A percentile compares a stretch with the other conserved stretches of the same genome.
phyloP scores from a whole-genome alignment of 78 protist species.

The Thecamonas trahens region DNA sequence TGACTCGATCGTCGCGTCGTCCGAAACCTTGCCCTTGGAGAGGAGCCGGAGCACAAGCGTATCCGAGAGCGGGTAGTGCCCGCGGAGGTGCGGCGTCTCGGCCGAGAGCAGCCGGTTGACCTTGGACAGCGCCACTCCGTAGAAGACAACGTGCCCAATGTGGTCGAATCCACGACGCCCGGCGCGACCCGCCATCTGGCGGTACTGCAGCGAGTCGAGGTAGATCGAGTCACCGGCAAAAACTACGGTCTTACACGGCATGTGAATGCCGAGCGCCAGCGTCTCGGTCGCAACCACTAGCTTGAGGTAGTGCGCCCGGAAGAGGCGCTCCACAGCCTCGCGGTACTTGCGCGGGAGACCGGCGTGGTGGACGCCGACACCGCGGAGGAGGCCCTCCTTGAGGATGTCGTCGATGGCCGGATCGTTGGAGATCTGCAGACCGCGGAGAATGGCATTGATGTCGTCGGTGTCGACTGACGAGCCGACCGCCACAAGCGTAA shows the following conservation, averaged over 20 bases:
- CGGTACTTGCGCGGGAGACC: slow-evolving; percentile 22
- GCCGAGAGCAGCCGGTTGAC: slow-evolving; percentile 9
- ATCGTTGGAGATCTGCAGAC: too few relatives aligned
- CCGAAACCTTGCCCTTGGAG: too few relatives aligned
- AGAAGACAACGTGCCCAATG: slow-evolving; percentile 60
- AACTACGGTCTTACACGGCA: slow-evolving; percentile 72
- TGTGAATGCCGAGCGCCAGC: slow-evolving; percentile 80
- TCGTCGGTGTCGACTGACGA: too few relatives aligned
- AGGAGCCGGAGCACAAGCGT: neutral
- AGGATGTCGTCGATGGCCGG: neutral
- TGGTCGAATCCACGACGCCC: slow-evolving; percentile 84
- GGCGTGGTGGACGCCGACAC: slow-evolving; percentile 49
- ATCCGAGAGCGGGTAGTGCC: slow-evolving; percentile 18
- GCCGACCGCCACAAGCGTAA: too few relatives aligned
- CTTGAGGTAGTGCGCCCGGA: slow-evolving; percentile 31
- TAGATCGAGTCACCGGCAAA: slow-evolving; percentile 53
- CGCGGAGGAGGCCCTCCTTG: slow-evolving; percentile 15
- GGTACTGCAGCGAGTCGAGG: slow-evolving; percentile 50
- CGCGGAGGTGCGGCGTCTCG: slow-evolving; percentile 19
- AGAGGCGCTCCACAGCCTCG: slow-evolving; percentile 42
- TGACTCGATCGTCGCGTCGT: neutral
- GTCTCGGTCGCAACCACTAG: slow-evolving; percentile 64
- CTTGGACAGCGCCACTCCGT: slow-evolving; percentile 24
- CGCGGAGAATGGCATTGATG: too few relatives aligned
- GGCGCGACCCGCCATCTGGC: slow-evolving; percentile 86